Conservation (phyloP, 2,329 filamentous ascomycete species). For the Keithomyces neogunnii region DNA sequence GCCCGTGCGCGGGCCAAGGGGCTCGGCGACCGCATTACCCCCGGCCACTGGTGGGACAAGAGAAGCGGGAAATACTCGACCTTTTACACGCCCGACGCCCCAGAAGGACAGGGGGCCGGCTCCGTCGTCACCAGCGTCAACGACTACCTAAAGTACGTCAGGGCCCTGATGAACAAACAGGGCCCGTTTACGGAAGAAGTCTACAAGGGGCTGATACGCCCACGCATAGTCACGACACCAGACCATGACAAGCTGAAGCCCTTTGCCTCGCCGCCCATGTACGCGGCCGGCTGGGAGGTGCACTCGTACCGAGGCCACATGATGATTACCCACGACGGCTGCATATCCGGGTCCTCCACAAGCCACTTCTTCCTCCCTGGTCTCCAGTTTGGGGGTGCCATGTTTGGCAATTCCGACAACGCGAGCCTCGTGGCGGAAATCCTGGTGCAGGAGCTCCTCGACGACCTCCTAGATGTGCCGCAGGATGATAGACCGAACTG, state of each 20-base stretch:
- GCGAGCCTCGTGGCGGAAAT: slow-evolving; percentile 10
- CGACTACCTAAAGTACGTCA: slow-evolving; percentile 21
- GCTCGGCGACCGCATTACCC: slow-evolving; percentile 11
- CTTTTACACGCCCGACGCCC: slow-evolving; percentile 8
- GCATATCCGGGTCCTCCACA: slow-evolving; percentile 15
- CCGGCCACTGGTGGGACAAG: slow-evolving; percentile 13
- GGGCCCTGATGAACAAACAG: slow-evolving; percentile 16
- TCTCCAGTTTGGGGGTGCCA: slow-evolving; percentile 15
- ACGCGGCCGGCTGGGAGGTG: slow-evolving; percentile 16
- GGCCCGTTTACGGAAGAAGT: slow-evolving; percentile 15
- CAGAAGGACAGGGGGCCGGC: slow-evolving; percentile 21
- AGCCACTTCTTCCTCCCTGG: slow-evolving; percentile 19
- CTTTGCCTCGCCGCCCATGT: slow-evolving; percentile 6
- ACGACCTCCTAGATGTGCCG: slow-evolving; percentile 8
- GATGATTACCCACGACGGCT: slow-evolving; percentile 18
- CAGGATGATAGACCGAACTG: not conserved
- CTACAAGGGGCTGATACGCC: slow-evolving; percentile 13
- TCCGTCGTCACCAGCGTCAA: slow-evolving; percentile 18
- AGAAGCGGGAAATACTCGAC: slow-evolving; percentile 1
- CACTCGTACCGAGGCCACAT: slow-evolving; percentile 13
- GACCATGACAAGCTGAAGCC: not conserved
- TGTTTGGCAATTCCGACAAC: slow-evolving; percentile 16
- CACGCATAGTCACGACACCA: slow-evolving; percentile 11
- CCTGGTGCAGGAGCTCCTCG: slow-evolving; percentile 13
- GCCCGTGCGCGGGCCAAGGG: slow-evolving; percentile 11